Conservation (phyloP, 75 land plant species). For the Cryptomeria japonica region DNA sequence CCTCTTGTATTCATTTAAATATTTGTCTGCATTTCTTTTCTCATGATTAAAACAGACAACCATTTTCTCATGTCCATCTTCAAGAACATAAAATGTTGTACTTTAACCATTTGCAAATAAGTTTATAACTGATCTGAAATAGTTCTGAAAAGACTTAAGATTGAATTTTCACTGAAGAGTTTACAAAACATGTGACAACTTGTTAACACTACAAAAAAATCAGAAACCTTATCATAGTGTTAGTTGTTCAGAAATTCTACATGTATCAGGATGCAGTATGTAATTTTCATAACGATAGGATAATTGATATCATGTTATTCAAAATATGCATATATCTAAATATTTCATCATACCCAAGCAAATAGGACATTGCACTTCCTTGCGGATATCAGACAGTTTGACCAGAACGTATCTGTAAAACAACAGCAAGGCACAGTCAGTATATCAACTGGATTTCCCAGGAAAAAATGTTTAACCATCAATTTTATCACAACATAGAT, state of each 20-base stretch:
- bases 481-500: neutral
- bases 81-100: neutral
- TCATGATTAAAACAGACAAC: neutral
- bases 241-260: neutral
- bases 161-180: neutral
- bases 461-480: neutral
- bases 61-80: neutral
- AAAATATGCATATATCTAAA: neutral
- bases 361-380: slow-evolving; percentile 68
- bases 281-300: neutral
- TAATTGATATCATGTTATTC: neutral
- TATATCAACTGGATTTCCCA: neutral
- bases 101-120: neutral
- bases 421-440: neutral
- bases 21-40: neutral
- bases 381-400: slow-evolving; percentile 48
- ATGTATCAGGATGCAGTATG: neutral
- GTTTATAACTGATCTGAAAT: neutral
- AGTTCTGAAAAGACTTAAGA: neutral
- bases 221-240: neutral
- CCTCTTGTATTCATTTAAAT: neutral
- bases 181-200: neutral
- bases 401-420: slow-evolving; percentile 40
- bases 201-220: neutral
- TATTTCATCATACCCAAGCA: slow-evolving; percentile 43